Evolutionary conservation across 2,329 filamentous ascomycete genomes (phyloP).

Genomic region (Stachybotrys echinatus): DNA sequence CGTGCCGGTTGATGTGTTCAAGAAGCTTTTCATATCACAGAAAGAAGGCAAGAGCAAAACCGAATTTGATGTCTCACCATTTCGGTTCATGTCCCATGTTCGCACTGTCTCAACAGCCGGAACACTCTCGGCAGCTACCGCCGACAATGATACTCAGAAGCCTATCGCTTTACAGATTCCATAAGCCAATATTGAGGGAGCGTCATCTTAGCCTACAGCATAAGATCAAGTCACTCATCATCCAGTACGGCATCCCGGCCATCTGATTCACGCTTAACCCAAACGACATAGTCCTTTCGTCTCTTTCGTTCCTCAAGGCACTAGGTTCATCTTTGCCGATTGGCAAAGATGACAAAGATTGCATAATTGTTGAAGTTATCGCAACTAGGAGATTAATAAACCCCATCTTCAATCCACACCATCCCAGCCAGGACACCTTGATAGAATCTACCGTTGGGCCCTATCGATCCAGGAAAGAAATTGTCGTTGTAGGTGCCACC

Average conservation of each 20-base stretch:
- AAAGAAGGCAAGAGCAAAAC: not conserved
- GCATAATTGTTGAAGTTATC: too few species aligned
- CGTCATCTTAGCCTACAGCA: not conserved
- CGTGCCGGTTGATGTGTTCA: not conserved
- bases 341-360: too few species aligned
- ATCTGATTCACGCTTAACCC: conserved; percentile 9
- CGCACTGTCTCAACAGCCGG: not conserved
- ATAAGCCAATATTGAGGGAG: conserved; percentile 3
- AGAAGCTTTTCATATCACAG: not conserved
- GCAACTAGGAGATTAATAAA: too few species aligned
- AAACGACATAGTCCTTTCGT: too few species aligned
- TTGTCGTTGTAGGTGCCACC: too few species aligned
- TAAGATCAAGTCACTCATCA: conserved; percentile 7
- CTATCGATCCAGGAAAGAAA: too few species aligned
- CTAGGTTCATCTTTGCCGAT: too few species aligned
- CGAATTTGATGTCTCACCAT: not conserved
- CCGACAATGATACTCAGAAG: not conserved
- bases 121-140: not conserved
- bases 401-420: too few species aligned
- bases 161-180: not conserved
- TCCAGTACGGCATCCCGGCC: conserved; percentile 4
- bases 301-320: too few species aligned
- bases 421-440: too few species aligned
- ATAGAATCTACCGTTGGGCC: too few species aligned
- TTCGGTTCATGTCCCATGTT: not conserved